Conservation (phyloP, 495 filamentous ascomycete species). For the Oleoguttula mirabilis region DNA sequence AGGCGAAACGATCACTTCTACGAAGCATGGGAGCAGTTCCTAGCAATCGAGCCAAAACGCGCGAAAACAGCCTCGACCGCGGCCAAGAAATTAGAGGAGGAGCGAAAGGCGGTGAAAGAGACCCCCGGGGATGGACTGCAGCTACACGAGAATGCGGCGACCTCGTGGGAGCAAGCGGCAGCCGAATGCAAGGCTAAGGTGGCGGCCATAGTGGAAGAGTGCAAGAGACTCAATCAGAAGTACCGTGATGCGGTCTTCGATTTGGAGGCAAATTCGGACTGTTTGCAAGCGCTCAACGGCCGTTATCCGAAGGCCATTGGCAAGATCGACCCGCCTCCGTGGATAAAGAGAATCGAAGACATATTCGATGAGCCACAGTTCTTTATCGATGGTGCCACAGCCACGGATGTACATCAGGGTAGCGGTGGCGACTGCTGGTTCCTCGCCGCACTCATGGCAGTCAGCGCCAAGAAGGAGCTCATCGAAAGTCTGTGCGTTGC, state of each 20-base stretch:
- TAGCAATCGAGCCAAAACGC: constrained; percentile 15
- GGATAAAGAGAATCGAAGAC: constrained; percentile 41
- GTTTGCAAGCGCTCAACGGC: constrained; percentile 16
- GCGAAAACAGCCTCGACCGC: constrained; percentile 2
- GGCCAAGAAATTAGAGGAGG: background rate
- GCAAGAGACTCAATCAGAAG: constrained; percentile 73
- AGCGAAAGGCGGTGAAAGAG: constrained; percentile 2
- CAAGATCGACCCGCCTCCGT: constrained; percentile 15
- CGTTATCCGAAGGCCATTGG: constrained; percentile 7
- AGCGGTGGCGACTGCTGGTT: constrained; percentile 86
- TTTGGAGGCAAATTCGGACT: constrained; percentile 36
- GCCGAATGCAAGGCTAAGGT: constrained; percentile 61
- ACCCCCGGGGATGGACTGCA: constrained; percentile 9
- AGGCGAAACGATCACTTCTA: constrained; percentile 12
- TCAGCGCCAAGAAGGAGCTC: constrained; percentile 66
- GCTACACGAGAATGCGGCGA: constrained; percentile 7
- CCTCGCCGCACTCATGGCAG: constrained; percentile 71
- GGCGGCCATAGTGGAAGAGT: constrained; percentile 70
- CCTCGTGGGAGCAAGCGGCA: constrained; percentile 55
- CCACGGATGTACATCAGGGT: constrained; percentile 71
- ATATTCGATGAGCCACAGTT: constrained; percentile 83
- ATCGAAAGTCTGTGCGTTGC: constrained; percentile 78
- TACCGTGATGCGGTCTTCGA: constrained; percentile 86
- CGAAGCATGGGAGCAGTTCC: constrained; percentile 17
- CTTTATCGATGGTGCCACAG: constrained; percentile 68